Evolutionary conservation across 345 rosid species (phyloP).

Genomic region (Citrus sp.): DNA sequence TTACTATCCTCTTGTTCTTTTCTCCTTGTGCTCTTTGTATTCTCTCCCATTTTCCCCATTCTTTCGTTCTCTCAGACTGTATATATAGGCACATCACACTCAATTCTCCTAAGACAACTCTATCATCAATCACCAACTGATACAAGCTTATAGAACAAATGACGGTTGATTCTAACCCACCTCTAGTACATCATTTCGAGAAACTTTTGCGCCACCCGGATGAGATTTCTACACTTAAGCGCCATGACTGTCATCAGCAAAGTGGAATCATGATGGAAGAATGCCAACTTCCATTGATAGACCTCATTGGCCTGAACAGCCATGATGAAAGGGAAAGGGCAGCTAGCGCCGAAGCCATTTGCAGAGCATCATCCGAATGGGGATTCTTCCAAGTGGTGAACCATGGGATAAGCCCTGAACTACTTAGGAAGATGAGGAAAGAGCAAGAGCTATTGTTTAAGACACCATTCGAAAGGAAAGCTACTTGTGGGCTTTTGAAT

Average conservation of each 20-base stretch:
- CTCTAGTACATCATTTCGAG: conserved; percentile 33
- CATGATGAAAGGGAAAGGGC: conserved; percentile 7
- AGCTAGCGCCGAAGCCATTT: conserved; percentile 39
- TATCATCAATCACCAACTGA: too few species aligned
- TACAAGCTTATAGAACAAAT: neutral
- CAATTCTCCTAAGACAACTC: neutral
- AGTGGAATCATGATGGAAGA: conserved; percentile 17
- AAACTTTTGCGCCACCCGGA: conserved; percentile 9
- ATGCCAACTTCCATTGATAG: conserved; percentile 59
- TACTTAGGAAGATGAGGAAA: conserved; percentile 40
- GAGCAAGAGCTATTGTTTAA: conserved; percentile 48
- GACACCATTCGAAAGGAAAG: conserved; percentile 42
- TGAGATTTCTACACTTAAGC: neutral
- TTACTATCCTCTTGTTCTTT: conserved; percentile 18
- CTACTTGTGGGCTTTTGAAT: conserved; percentile 37
- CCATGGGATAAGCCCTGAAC: conserved; percentile 49
- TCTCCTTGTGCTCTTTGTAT: conserved; percentile 23
- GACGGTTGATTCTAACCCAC: conserved; percentile 35
- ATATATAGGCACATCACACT: neutral
- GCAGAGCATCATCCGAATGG: conserved; percentile 56
- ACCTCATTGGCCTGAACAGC: conserved; percentile 35
- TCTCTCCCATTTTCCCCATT: neutral
- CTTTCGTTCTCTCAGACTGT: neutral
- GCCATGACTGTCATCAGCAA: neutral
- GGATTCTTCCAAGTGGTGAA: conserved; percentile 72